These are phyloP conservation scores for Leccinum laetum DNA, from an alignment of 1,284 basidiomycete genomes.

Conservation along the genomic window DNA sequence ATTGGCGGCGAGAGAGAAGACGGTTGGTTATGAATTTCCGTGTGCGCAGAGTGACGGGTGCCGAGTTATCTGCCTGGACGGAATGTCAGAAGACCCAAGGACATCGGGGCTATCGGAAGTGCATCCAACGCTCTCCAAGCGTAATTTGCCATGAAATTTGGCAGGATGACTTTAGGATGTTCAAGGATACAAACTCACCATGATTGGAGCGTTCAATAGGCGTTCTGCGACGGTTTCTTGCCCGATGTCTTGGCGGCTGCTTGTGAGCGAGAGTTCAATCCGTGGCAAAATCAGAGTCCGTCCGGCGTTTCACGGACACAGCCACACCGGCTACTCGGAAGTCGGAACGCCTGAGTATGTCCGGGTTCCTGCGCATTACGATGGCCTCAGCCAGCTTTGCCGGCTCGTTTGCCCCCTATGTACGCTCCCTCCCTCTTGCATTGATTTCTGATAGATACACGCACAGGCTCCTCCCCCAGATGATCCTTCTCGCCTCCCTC, in stretches of 20 bases:
- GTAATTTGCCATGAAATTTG: constrained; percentile 6
- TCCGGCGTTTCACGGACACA: too few species aligned
- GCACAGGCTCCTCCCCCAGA: constrained; percentile 63
- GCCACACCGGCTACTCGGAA: too few species aligned
- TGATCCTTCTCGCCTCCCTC: constrained; percentile 30
- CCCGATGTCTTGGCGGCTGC: constrained; percentile 23
- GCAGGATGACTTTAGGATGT: background rate
- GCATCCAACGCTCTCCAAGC: constrained; percentile 24
- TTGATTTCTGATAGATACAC: constrained; percentile 21
- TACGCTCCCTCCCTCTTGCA: constrained; percentile 31
- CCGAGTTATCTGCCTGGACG: constrained; percentile 73
- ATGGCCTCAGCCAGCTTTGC: constrained; percentile 7
- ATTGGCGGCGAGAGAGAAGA: constrained; percentile 91
- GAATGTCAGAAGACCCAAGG: constrained; percentile 14
- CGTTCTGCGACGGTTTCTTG: constrained; percentile 21
- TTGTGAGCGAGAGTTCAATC: constrained; percentile 6
- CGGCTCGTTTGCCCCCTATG: constrained; percentile 20
- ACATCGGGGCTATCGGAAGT: constrained; percentile 18
- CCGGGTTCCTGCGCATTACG: background rate
- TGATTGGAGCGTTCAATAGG: constrained; percentile 18
- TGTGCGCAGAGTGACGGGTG: constrained; percentile 96
- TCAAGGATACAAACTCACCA: constrained; percentile 25
- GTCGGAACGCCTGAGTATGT: background rate
- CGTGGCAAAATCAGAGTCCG: background rate
- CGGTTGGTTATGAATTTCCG: constrained; percentile 99